A percentile compares a stretch with the other conserved stretches of the same genome.
phyloP scores from a whole-genome alignment of 208 protist species.

The Trypanosomatidae sp. region DNA sequence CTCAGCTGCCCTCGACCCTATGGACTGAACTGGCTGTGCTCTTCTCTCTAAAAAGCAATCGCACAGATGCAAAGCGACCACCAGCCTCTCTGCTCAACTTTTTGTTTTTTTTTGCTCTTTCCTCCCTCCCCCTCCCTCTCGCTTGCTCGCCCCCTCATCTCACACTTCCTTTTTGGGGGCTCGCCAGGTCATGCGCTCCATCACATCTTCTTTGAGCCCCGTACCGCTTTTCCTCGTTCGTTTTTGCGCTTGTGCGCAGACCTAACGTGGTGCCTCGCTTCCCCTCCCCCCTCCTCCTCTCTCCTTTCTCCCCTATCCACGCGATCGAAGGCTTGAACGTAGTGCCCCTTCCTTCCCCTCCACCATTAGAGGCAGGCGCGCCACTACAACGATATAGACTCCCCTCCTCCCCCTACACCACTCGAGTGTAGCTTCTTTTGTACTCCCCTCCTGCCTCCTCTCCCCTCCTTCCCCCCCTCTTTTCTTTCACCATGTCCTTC shows the following conservation, averaged over 20 bases:
- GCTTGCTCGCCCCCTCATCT: too few relatives aligned
- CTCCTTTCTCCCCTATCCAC: background rate
- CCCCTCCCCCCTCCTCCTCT: background rate
- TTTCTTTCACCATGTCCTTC: slow-evolving; percentile 39
- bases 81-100: background rate
- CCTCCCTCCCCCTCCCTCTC: background rate
- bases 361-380: background rate
- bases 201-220: background rate
- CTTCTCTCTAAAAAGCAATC: background rate
- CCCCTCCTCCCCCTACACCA: background rate
- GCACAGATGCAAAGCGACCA: background rate
- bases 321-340: background rate
- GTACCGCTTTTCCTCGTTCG: background rate
- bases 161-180: too few relatives aligned
- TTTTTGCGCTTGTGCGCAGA: background rate
- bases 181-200: too few relatives aligned
- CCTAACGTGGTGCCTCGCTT: background rate
- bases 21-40: background rate
- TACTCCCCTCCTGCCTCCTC: background rate
- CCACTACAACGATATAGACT: background rate
- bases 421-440: background rate
- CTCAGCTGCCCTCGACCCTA: background rate
- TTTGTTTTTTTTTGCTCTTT: background rate
- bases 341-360: background rate
- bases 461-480: background rate